Conservation (phyloP, 805 yeast species). For the Starmera caribaea region DNA sequence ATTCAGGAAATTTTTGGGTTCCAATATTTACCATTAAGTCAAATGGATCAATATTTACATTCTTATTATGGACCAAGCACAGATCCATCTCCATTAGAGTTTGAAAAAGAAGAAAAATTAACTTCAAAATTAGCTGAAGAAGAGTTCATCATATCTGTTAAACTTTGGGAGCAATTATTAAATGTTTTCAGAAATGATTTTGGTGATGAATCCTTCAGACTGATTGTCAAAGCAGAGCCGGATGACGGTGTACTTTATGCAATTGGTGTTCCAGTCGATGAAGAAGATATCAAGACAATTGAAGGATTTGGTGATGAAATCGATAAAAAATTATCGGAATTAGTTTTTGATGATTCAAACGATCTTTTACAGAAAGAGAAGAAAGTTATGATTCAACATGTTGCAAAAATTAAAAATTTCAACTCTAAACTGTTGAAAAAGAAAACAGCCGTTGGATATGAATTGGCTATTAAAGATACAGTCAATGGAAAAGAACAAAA, state of each 20-base stretch:
- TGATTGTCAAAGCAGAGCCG: slow-evolving; percentile 17
- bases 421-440: too few species aligned
- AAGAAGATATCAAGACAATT: slow-evolving; percentile 17
- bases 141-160: slow-evolving; percentile 56
- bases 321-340: too few species aligned
- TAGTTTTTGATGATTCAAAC: background rate
- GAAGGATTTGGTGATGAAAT: background rate
- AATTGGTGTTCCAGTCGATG: slow-evolving; percentile 23
- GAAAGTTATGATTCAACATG: background rate
- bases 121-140: slow-evolving; percentile 42
- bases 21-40: slow-evolving; percentile 70
- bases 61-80: slow-evolving; percentile 17
- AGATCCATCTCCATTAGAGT: slow-evolving; percentile 12
- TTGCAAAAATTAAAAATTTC: too few species aligned
- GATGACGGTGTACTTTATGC: slow-evolving; percentile 22
- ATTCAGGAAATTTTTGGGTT: slow-evolving; percentile 76
- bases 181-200: slow-evolving; percentile 24
- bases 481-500: slow-evolving; percentile 5
- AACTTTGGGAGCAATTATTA: slow-evolving; percentile 39
- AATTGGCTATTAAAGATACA: slow-evolving; percentile 1
- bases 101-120: slow-evolving; percentile 9
- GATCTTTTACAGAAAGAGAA: background rate
- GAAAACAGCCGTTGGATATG: too few species aligned
- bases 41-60: slow-evolving; percentile 59
- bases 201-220: slow-evolving; percentile 26